A percentile compares a stretch with the other conserved stretches of the same genome.
phyloP scores from a whole-genome alignment of 148 eudicot genomes.

The Rhododendron molle region DNA sequence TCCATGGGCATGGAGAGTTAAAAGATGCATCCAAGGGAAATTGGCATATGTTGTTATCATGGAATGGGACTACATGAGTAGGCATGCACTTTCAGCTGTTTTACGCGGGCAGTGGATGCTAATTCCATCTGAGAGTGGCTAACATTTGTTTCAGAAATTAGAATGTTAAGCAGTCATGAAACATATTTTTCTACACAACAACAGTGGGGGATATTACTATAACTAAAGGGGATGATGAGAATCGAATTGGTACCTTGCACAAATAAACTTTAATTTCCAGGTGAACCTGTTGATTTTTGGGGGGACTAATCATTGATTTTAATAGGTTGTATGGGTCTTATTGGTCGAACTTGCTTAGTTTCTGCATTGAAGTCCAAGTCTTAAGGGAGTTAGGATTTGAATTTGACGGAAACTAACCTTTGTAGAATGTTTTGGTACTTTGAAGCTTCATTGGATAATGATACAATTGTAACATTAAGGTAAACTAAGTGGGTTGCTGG shows the following conservation, averaged over 20 bases:
- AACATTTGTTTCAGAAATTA: background rate
- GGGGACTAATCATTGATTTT: background rate
- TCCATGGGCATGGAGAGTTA: background rate
- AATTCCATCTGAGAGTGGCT: background rate
- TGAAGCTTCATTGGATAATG: background rate
- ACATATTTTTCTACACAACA: background rate
- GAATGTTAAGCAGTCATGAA: background rate
- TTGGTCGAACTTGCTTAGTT: background rate
- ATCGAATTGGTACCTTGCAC: background rate
- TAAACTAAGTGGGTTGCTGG: background rate
- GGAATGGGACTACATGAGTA: background rate
- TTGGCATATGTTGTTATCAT: background rate
- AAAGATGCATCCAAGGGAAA: background rate
- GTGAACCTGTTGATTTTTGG: too few relatives aligned
- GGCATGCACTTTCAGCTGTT: background rate
- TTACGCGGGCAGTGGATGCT: background rate
- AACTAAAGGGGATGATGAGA: background rate
- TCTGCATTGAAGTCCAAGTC: background rate
- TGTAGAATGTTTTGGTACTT: background rate
- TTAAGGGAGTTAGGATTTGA: background rate
- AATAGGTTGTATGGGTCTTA: background rate
- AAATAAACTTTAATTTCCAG: background rate
- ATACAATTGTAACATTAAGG: background rate
- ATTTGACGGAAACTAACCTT: background rate
- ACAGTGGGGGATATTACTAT: background rate